Base-by-base conservation (phyloP, 2,329 filamentous ascomycete species). In the Elsinoe perseae region DNA sequence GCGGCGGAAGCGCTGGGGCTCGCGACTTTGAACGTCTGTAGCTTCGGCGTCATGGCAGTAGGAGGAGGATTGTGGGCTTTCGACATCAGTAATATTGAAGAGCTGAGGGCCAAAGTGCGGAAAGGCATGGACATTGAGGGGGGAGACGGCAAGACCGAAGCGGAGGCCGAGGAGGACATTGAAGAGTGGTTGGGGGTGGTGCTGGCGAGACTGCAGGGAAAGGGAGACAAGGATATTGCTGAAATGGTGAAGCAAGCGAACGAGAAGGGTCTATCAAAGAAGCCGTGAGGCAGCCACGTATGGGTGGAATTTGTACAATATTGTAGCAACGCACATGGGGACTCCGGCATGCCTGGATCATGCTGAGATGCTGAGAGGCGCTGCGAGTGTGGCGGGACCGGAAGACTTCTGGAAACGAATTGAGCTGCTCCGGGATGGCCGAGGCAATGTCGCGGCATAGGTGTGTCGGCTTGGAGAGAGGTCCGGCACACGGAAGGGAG, bases 11-110 rank as follows among this genome's bases (percentile, higher is more conserved):
- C 92, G 0, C 75, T 98, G 20, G 87, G 85, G 50, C 75, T 96
- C 32, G 93, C 92, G 0, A 95, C 91, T 0, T 78, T 96, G 63
- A 95, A 95, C 64, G 88, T 93, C 10, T 66, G 84, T 28, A 87
- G 84, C 63, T 80, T 93, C 50, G 84, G 79, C 0, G 82, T 95
- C 69, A 82, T 95, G 78, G 72, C 80, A 7, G 78, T 81, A 0
- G 93, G 92, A 2, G 89, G 86, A 0, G 70, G 84, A 9, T 76
- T 88, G 60, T 95, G 86, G 78, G 84, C 82, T 0, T 81, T 93
- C 59, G 86, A 96, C 68, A 80, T 97, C 32, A 72, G 70, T 25
- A 72, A 72, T 28, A 34, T 75, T 34, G 69, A 70, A 56, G 75
- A 78, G 83, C 83, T 66, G 78, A 76, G 44, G 54, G 82, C 72